phyloP scores from a whole-genome alignment of 1,139 yeast species.

The Geotrichum aggregatum region DNA sequence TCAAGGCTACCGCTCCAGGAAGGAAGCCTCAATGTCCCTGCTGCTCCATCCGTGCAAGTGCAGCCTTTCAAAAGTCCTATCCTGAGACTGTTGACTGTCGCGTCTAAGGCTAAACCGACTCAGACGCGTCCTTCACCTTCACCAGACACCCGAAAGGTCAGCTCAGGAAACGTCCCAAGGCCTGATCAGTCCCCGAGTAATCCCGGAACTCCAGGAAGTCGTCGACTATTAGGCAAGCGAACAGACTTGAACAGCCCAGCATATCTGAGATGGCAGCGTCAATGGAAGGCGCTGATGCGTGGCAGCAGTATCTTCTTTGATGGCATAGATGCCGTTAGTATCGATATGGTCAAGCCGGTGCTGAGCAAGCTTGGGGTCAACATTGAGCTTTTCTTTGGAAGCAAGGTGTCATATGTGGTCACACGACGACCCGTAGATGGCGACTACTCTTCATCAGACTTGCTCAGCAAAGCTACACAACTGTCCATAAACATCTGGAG shows the following conservation, averaged over 20 bases:
- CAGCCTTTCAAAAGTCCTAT: slow-evolving; percentile 1
- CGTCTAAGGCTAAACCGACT: neutral
- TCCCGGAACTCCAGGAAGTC: neutral
- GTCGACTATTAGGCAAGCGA: neutral
- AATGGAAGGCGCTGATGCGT: slow-evolving; percentile 76
- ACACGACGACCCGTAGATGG: slow-evolving; percentile 40
- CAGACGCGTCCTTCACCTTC: neutral
- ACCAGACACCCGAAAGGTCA: neutral
- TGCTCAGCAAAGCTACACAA: slow-evolving; percentile 60
- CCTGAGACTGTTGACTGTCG: neutral
- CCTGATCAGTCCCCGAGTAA: too few relatives aligned
- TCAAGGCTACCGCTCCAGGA: slow-evolving; percentile 9
- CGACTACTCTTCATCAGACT: slow-evolving; percentile 51
- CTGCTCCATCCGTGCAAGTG: neutral
- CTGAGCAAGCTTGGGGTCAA: slow-evolving; percentile 37
- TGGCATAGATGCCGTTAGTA: slow-evolving; percentile 52
- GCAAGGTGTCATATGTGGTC: slow-evolving; percentile 4
- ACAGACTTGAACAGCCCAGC: slow-evolving; percentile 9
- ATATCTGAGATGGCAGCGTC: slow-evolving; percentile 59
- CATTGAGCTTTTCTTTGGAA: slow-evolving; percentile 1
- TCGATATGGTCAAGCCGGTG: slow-evolving; percentile 48
- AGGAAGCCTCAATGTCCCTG: slow-evolving; percentile 5
- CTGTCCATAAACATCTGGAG: slow-evolving; percentile 76
- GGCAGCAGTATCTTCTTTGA: slow-evolving; percentile 78
- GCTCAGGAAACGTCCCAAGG: neutral